These are phyloP conservation scores for Colletotrichum sp. DNA, from an alignment of 2,329 filamentous ascomycete genomes.

Conservation along the genomic window DNA sequence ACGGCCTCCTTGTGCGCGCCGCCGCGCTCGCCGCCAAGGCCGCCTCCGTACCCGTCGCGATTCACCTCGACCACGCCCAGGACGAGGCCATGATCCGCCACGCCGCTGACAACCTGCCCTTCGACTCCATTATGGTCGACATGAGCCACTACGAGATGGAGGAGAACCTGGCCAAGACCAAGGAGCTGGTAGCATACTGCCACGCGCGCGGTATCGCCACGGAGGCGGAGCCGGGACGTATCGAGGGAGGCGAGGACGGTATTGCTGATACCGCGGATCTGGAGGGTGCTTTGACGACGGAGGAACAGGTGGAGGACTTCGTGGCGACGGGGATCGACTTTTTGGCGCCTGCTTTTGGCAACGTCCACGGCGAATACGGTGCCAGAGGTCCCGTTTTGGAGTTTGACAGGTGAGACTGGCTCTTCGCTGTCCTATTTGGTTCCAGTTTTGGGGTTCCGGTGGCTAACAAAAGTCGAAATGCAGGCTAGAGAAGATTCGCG, in stretches of 20 bases:
- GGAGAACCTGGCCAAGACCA: slow-evolving; percentile 70
- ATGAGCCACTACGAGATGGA: slow-evolving; percentile 76
- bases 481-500: not conserved
- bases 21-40: slow-evolving; percentile 59
- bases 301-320: slow-evolving; percentile 73
- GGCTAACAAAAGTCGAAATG: not conserved
- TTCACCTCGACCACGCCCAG: slow-evolving; percentile 74
- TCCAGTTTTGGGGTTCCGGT: not conserved
- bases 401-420: slow-evolving; percentile 42
- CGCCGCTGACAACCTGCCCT: slow-evolving; percentile 60
- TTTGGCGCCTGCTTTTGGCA: slow-evolving; percentile 77
- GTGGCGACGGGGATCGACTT: slow-evolving; percentile 75
- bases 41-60: slow-evolving; percentile 61
- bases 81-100: slow-evolving; percentile 60
- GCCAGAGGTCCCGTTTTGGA: slow-evolving; percentile 66
- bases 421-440: not conserved
- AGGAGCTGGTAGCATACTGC: slow-evolving; percentile 65
- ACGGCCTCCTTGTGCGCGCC: slow-evolving; percentile 55
- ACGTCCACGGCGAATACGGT: slow-evolving; percentile 78
- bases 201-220: slow-evolving; percentile 68
- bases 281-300: slow-evolving; percentile 63
- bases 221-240: slow-evolving; percentile 72
- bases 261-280: slow-evolving; percentile 63
- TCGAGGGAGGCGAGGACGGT: slow-evolving; percentile 68
- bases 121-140: slow-evolving; percentile 79